These are phyloP conservation scores for Boletus smithii DNA, from an alignment of 1,284 basidiomycete species.

Conservation along the genomic window DNA sequence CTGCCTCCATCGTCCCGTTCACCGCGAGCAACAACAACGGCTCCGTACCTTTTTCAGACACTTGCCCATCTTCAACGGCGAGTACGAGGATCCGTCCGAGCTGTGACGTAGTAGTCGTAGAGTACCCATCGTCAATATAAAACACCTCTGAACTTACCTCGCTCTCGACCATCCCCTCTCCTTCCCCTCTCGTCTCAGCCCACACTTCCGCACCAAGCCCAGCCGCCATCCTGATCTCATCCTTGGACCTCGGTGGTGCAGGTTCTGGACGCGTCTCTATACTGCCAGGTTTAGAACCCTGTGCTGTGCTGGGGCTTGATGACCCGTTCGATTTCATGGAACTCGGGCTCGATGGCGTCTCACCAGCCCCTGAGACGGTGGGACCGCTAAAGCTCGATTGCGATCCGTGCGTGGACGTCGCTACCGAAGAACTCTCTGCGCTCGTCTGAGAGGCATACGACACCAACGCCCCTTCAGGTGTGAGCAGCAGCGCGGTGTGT, in stretches of 20 bases:
- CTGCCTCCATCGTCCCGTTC: slow-evolving; percentile 54
- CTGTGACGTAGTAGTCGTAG: slow-evolving; percentile 35
- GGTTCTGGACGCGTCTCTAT: slow-evolving; percentile 8
- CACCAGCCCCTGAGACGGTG: no score
- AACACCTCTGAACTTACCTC: slow-evolving; percentile 46
- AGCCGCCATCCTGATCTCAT: slow-evolving; percentile 66
- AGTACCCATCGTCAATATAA: slow-evolving; percentile 1
- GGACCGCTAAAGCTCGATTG: slow-evolving; percentile 11
- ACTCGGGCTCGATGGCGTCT: slow-evolving; percentile 16
- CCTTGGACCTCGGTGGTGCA: slow-evolving; percentile 51
- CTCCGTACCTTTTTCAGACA: slow-evolving; percentile 29
- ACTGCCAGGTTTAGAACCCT: slow-evolving; percentile 36
- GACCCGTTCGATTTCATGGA: slow-evolving; percentile 17
- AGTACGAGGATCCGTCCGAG: slow-evolving; percentile 67
- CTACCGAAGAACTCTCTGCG: slow-evolving; percentile 3
- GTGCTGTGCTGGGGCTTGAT: slow-evolving; percentile 25
- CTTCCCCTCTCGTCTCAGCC: slow-evolving; percentile 59
- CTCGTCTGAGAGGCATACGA: slow-evolving; percentile 30
- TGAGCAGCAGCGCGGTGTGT: slow-evolving; percentile 32
- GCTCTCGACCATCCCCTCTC: slow-evolving; percentile 62
- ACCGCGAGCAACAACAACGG: slow-evolving; percentile 67
- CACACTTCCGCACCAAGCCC: slow-evolving; percentile 70
- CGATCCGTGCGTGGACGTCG: slow-evolving; percentile 4
- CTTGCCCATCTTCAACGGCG: slow-evolving; percentile 47
- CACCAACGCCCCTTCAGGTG: slow-evolving; percentile 33